Evolutionary conservation across 75 land plant genomes (phyloP).

Genomic region (Ceratopteris richardii): DNA sequence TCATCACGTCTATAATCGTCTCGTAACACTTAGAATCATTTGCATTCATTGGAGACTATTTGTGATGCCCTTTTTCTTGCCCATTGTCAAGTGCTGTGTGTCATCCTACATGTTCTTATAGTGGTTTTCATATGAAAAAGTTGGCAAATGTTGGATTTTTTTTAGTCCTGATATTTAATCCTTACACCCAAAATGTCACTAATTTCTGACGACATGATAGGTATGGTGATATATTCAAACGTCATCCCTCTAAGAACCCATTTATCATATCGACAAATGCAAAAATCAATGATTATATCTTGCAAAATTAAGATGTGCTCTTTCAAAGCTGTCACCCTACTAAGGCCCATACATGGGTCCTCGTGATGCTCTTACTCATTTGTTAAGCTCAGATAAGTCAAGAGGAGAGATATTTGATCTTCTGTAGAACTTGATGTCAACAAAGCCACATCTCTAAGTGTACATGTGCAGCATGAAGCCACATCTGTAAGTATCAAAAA

Average conservation of each 20-base stretch:
- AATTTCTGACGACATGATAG: no score
- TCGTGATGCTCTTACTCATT: conserved; percentile 1
- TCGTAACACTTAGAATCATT: no score
- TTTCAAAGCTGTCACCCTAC: conserved; percentile 53
- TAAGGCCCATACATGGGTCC: conserved; percentile 44
- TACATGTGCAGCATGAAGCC: conserved; percentile 3
- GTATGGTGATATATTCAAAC: conserved; percentile 71
- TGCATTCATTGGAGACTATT: no score
- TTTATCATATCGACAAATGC: conserved; percentile 67
- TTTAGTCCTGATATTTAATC: no score
- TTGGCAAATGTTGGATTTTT: no score
- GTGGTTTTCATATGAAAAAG: no score
- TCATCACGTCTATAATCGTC: no score
- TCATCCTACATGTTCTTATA: no score
- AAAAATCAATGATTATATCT: conserved; percentile 55
- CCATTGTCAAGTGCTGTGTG: no score
- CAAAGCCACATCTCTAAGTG: background rate
- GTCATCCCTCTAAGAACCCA: conserved; percentile 58
- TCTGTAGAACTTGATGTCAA: background rate
- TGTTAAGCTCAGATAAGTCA: background rate
- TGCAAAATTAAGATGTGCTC: conserved; percentile 64
- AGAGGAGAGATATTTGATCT: background rate
- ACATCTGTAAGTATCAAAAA: background rate
- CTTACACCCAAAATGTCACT: no score
- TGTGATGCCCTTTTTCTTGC: no score